Percentiles rank a stretch among this genome's conserved stretches.
Evolutionary conservation across 73 alveolate species (phyloP).

Genomic region (Tetrahymena thermophila): DNA sequence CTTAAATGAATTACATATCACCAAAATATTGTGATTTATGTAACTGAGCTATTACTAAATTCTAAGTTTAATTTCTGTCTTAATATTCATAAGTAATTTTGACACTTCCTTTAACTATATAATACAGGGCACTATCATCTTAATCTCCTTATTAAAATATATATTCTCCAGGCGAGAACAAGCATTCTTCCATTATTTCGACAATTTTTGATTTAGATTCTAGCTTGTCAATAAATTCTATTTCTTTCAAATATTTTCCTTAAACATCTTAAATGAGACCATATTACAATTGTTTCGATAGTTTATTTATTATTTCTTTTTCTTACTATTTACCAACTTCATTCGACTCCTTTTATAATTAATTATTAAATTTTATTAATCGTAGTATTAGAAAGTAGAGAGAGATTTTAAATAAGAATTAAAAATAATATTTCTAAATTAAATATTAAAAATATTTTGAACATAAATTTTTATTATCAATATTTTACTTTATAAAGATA

Average conservation of each 20-base stretch:
- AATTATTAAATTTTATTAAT: background rate
- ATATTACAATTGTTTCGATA: slow-evolving; percentile 47
- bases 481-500: background rate
- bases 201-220: slow-evolving; percentile 48
- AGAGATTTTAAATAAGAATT: too few species aligned
- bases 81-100: slow-evolving; percentile 43
- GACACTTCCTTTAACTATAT: slow-evolving; percentile 67
- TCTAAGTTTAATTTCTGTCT: slow-evolving; percentile 12
- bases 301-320: slow-evolving; percentile 55
- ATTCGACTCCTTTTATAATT: slow-evolving; percentile 33
- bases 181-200: slow-evolving; percentile 37
- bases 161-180: slow-evolving; percentile 68
- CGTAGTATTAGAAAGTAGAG: too few species aligned
- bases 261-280: slow-evolving; percentile 51
- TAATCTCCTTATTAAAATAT: slow-evolving; percentile 58
- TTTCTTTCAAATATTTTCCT: slow-evolving; percentile 56
- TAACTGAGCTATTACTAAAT: slow-evolving; percentile 33
- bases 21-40: slow-evolving; percentile 64
- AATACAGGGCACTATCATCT: slow-evolving; percentile 56
- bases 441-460: background rate
- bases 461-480: too few species aligned
- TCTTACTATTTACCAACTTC: slow-evolving; percentile 35
- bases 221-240: slow-evolving; percentile 19
- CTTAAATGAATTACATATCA: slow-evolving; percentile 78
- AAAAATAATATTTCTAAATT: too few species aligned